phyloP scores from a whole-genome alignment of 768 basidiomycete genomes.

The Boletus reticuloceps region DNA sequence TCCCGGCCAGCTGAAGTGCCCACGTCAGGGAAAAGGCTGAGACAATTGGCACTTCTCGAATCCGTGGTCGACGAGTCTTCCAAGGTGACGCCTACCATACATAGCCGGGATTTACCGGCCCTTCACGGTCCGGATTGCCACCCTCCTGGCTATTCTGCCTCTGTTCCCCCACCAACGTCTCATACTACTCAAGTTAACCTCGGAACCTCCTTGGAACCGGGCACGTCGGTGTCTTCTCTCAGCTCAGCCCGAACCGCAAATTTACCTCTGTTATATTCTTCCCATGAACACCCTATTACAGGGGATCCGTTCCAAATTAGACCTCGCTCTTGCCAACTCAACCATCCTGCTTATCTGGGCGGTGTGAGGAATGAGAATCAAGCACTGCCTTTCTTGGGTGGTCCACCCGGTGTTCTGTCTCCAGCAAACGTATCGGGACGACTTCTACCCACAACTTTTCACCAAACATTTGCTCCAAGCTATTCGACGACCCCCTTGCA shows the following conservation, averaged over 20 bases:
- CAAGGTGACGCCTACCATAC: conserved; percentile 48
- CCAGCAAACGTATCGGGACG: conserved; percentile 5
- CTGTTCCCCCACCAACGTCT: conserved; percentile 28
- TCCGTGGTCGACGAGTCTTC: conserved; percentile 73
- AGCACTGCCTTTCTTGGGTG: too few species aligned
- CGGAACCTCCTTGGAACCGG: conserved; percentile 38
- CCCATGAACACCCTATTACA: conserved; percentile 4
- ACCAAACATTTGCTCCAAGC: conserved; percentile 16
- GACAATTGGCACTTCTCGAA: conserved; percentile 70
- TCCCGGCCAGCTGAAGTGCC: conserved; percentile 52
- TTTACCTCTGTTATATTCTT: not conserved
- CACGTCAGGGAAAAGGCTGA: conserved; percentile 59
- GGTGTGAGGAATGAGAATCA: conserved; percentile 17
- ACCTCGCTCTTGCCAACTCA: conserved; percentile 46
- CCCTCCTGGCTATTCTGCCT: conserved; percentile 13
- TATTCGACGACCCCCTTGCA: conserved; percentile 18
- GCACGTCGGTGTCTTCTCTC: conserved; percentile 2
- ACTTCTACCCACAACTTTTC: conserved; percentile 8
- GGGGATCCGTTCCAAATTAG: conserved; percentile 44
- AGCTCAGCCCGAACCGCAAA: conserved; percentile 8
- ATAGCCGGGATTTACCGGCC: conserved; percentile 24
- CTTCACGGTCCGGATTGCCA: not conserved
- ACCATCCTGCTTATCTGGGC: conserved; percentile 29
- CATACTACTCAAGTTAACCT: conserved; percentile 17
- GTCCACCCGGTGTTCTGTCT: conserved; percentile 1